Percentiles rank a stretch among this genome's conserved stretches.
Evolutionary conservation across 306 rosid genomes (phyloP).

Genomic region (Malus sieversii): DNA sequence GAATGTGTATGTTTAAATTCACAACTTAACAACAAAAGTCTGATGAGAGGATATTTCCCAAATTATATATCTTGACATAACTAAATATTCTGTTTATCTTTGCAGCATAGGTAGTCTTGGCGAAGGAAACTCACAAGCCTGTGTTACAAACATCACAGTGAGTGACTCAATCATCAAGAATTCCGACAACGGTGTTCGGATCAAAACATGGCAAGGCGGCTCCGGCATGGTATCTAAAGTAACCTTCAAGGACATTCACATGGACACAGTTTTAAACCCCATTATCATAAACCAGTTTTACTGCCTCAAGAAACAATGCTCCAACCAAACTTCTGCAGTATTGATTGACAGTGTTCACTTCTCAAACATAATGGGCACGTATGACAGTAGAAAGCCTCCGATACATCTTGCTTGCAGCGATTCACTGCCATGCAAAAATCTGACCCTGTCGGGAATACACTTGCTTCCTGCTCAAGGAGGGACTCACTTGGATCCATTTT

Average conservation of each 20-base stretch:
- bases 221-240: constrained; percentile 50
- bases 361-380: constrained; percentile 50
- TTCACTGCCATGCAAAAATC: constrained; percentile 45
- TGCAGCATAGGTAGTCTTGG: constrained; percentile 69
- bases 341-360: constrained; percentile 28
- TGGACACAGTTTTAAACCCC: constrained; percentile 51
- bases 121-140: constrained; percentile 47
- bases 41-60: no score
- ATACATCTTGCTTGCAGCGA: constrained; percentile 51
- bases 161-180: constrained; percentile 48
- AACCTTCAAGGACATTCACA: constrained; percentile 51
- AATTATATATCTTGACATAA: no score
- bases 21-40: no score
- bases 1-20: no score
- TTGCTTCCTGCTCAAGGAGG: constrained; percentile 31
- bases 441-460: constrained; percentile 33
- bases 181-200: constrained; percentile 57
- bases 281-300: constrained; percentile 58
- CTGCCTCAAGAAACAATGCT: constrained; percentile 40
- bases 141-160: constrained; percentile 54
- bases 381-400: constrained; percentile 42
- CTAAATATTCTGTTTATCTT: background rate
- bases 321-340: constrained; percentile 52
- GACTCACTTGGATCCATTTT: constrained; percentile 22
- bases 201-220: constrained; percentile 83